Base-by-base conservation (phyloP, 1,284 basidiomycete species). In the Apiotrichum sp. region DNA sequence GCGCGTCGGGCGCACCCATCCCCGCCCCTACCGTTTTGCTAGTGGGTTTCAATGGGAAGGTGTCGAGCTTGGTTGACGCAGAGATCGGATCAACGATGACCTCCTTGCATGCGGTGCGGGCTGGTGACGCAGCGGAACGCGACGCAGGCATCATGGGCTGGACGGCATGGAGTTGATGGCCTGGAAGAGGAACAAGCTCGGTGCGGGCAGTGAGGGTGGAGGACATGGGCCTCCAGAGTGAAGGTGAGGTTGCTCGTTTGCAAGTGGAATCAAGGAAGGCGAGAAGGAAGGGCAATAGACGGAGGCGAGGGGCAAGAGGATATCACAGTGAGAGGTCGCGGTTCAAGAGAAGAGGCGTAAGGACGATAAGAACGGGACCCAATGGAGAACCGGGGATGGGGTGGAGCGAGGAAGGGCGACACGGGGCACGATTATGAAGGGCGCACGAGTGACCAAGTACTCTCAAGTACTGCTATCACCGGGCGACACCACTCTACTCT, bases 121-220 rank as follows among this genome's bases (percentile, higher is more conserved):
- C 16, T 8, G 47, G 16, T 4, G 40, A 33, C 43, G 38, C 49
- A 13, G 38, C 31, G 10, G 56, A 47, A 4, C n/a, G 47, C 4
- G 42, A 35, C 31, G 22, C 8, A 6, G 47, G 36, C 35, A 48
- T 48, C 29, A 48, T 36, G 14, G 46, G n/a, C 44, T 22, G 44
- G 48, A 47, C 43, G 54, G 56, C 56, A 62, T 57, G 47, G 50
- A 56, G 56, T 61, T 50, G 52, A 22, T 22, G 22, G 22, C 22
- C 22, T 61, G 33, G 60, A 22, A 61, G 22, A 29, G 56, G 53
- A 10, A 59, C 22, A 38, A 62, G 58, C 32, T 60, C 53, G 33
- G 52, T 49, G 47, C 62, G 47, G 29, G 62, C 55, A 11, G 64
- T 58, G 29, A 60, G 60, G 55, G 61, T 52, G 40, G 62, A 60